phyloP scores from a whole-genome alignment of 1,284 basidiomycete species.

The Microbotryum violaceum region DNA sequence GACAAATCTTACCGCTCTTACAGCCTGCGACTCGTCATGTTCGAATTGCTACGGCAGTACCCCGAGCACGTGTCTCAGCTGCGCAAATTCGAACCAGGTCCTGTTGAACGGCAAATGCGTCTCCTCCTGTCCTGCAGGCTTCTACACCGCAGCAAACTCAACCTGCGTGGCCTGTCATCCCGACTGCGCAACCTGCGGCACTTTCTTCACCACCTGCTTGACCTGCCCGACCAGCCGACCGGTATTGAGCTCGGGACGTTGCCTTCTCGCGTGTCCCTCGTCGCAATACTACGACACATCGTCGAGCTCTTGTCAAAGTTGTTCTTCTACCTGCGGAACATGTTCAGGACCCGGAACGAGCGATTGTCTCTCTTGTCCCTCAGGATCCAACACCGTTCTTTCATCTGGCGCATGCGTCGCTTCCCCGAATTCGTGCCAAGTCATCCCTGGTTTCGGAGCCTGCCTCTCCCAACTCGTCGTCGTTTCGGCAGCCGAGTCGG shows the following conservation, averaged over 20 bases:
- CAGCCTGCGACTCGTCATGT: conserved; percentile 67
- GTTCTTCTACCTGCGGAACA: conserved; percentile 57
- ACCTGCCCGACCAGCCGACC: conserved; percentile 59
- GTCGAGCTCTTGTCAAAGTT: conserved; percentile 56
- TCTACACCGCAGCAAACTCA: conserved; percentile 52
- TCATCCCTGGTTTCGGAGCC: conserved; percentile 61
- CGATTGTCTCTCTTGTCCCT: conserved; percentile 63
- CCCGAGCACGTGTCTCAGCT: conserved; percentile 62
- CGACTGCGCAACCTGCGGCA: conserved; percentile 68
- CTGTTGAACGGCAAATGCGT: conserved; percentile 64
- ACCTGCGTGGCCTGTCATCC: conserved; percentile 65
- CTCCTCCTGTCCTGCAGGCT: conserved; percentile 57
- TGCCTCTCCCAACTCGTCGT: conserved; percentile 65
- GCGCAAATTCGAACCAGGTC: conserved; percentile 52
- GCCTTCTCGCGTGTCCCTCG: conserved; percentile 63
- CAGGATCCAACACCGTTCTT: conserved; percentile 50
- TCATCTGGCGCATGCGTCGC: conserved; percentile 56
- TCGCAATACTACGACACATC: conserved; percentile 62
- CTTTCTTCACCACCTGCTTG: conserved; percentile 64
- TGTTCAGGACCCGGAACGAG: conserved; percentile 58
- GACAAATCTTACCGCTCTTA: conserved; percentile 12
- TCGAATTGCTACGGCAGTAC: conserved; percentile 55
- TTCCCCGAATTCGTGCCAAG: conserved; percentile 50
- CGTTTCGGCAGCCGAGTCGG: conserved; percentile 44
- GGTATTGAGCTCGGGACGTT: conserved; percentile 58